A percentile compares a stretch with the other conserved stretches of the same genome.
phyloP scores from a whole-genome alignment of 768 basidiomycete species.

The Gymnopilus junonius region DNA sequence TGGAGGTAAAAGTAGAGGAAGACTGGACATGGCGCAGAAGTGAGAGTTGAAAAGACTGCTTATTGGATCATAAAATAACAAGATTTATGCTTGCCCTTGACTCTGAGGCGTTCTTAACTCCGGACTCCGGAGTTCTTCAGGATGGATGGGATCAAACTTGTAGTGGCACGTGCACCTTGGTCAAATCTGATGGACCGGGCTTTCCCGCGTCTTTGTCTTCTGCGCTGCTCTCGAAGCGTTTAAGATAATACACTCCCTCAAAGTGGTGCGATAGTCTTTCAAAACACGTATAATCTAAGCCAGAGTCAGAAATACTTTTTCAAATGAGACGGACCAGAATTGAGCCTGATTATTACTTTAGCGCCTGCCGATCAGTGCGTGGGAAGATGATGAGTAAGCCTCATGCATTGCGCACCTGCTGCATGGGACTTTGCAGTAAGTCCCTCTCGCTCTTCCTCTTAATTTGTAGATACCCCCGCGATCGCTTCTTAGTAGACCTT shows the following conservation, averaged over 20 bases:
- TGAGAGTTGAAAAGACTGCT: background rate
- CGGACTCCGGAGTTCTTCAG: too few relatives aligned
- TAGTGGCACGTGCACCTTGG: too few relatives aligned
- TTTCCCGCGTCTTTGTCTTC: too few relatives aligned
- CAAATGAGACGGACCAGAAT: background rate
- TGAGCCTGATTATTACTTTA: background rate
- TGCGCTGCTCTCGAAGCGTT: too few relatives aligned
- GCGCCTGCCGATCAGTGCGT: background rate
- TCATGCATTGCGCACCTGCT: background rate
- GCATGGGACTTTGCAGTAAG: background rate
- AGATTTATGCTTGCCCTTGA: too few relatives aligned
- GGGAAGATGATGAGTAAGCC: background rate
- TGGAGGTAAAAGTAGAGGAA: constrained; percentile 19
- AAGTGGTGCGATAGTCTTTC: too few relatives aligned
- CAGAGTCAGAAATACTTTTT: background rate
- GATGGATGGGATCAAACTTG: too few relatives aligned
- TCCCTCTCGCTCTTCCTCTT: background rate
- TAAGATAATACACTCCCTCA: too few relatives aligned
- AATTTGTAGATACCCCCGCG: background rate
- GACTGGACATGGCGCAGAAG: constrained; percentile 11
- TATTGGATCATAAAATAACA: background rate
- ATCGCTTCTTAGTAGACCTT: background rate
- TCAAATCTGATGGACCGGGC: too few relatives aligned
- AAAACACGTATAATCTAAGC: too few relatives aligned
- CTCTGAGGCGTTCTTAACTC: too few relatives aligned